A percentile compares a stretch with the other conserved stretches of the same genome.
Conservation (phyloP, 805 yeast genomes). For the Candida nonsorbophila region DNA sequence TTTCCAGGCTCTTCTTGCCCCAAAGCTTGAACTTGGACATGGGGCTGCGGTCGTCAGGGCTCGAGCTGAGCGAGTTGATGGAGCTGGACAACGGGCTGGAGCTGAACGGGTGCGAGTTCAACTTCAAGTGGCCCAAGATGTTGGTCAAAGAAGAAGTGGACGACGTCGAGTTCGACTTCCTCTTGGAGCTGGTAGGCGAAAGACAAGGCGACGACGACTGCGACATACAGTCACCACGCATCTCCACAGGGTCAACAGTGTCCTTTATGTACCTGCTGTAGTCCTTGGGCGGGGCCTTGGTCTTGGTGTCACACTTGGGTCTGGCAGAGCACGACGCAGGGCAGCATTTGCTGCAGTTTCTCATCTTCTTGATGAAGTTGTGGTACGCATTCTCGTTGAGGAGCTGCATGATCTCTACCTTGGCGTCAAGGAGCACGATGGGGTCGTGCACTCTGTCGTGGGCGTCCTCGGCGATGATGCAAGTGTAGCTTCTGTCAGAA, state of each 20-base stretch:
- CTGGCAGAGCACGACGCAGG: no score
- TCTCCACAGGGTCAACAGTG: no score
- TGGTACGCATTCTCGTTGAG: conserved; percentile 30
- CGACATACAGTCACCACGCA: background rate
- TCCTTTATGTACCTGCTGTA: background rate
- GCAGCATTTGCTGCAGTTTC: conserved; percentile 4
- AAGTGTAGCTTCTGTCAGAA: conserved; percentile 30
- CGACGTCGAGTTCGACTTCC: conserved; percentile 1
- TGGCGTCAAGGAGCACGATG: conserved; percentile 18
- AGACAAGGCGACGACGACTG: background rate
- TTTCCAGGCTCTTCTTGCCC: conserved; percentile 3
- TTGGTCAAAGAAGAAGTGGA: conserved; percentile 8
- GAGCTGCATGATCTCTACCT: conserved; percentile 25
- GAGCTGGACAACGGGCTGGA: conserved; percentile 1
- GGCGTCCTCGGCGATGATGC: conserved; percentile 12
- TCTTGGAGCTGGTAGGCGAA: conserved; percentile 1
- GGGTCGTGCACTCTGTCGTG: conserved; percentile 20
- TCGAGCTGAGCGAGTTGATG: conserved; percentile 3
- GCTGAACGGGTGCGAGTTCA: conserved; percentile 2
- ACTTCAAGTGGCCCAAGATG: conserved; percentile 13
- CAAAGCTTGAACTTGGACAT: conserved; percentile 7
- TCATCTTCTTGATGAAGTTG: conserved; percentile 10
- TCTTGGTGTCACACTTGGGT: conserved; percentile 1
- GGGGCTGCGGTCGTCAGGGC: conserved; percentile 6
- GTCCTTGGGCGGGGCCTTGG: background rate